These are phyloP conservation scores for Cajanus cajan DNA, from an alignment of 306 rosid species.

Conservation along the genomic window DNA sequence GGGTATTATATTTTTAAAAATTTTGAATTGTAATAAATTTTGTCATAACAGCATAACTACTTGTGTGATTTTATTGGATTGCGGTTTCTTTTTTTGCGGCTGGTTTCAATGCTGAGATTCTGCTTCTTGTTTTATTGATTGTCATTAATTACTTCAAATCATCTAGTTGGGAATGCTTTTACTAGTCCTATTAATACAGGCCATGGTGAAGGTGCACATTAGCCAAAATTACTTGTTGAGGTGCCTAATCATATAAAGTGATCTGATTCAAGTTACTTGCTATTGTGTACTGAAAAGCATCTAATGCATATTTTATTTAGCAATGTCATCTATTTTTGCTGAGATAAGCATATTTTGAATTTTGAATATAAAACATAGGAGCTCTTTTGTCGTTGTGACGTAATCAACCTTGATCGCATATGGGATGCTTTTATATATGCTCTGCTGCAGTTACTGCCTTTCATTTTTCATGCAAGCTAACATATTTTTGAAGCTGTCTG, in stretches of 20 bases:
- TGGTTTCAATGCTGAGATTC: neutral
- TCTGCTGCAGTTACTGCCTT: constrained; percentile 12
- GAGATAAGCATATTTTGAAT: neutral
- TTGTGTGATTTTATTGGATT: neutral
- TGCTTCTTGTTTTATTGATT: neutral
- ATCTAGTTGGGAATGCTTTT: neutral
- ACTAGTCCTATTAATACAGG: neutral
- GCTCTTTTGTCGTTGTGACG: neutral
- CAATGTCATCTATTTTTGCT: neutral
- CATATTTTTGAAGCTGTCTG: constrained; percentile 21
- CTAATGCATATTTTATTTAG: neutral
- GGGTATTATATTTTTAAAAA: neutral
- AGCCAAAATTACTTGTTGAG: neutral
- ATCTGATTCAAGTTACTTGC: neutral
- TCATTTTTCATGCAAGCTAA: neutral
- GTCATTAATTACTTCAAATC: neutral
- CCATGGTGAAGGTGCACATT: neutral
- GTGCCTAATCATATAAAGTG: neutral
- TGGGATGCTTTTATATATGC: constrained; percentile 8
- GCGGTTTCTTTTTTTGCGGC: neutral
- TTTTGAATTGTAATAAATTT: neutral
- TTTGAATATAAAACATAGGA: neutral
- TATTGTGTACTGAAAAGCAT: neutral
- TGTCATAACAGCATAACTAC: neutral
- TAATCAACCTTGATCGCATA: constrained; percentile 5